Conservation (phyloP, 331 rosid species). For the Spiraea crenata region DNA sequence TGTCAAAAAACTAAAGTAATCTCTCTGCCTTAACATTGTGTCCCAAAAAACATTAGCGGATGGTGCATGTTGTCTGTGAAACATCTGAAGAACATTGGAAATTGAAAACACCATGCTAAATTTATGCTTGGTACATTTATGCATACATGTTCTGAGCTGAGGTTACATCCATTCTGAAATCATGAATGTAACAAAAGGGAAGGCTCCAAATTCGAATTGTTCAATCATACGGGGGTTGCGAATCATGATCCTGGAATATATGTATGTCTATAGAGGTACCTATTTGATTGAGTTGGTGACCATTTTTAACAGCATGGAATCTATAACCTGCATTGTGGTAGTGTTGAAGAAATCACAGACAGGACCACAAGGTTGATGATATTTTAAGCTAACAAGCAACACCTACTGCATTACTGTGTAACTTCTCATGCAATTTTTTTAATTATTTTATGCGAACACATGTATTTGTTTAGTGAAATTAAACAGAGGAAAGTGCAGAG, state of each 20-base stretch:
- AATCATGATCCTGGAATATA: constrained; percentile 30
- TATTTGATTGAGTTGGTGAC: constrained; percentile 15
- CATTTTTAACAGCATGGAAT: constrained; percentile 30
- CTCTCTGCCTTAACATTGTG: not conserved
- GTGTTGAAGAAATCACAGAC: constrained; percentile 45
- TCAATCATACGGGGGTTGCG: constrained; percentile 4
- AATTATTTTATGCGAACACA: not conserved
- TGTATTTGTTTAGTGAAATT: constrained; percentile 2
- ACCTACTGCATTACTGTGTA: not conserved
- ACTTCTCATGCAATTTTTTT: constrained; percentile 7
- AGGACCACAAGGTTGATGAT: constrained; percentile 21
- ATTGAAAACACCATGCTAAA: not conserved
- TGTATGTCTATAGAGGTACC: constrained; percentile 20
- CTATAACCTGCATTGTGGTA: constrained; percentile 21
- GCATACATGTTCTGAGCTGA: not conserved
- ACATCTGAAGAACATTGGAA: constrained; percentile 14
- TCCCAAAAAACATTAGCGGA: not conserved
- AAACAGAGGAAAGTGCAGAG: too few species aligned
- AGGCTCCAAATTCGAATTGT: not conserved
- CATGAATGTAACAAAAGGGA: constrained; percentile 2
- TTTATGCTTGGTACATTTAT: not conserved
- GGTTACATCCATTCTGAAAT: not conserved
- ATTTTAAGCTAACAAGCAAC: constrained; percentile 31
- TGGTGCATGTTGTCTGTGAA: constrained; percentile 1
- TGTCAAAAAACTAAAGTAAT: not conserved